Evolutionary conservation across 129 eudicot species (phyloP).

Genomic region (Kitagawia praeruptora): DNA sequence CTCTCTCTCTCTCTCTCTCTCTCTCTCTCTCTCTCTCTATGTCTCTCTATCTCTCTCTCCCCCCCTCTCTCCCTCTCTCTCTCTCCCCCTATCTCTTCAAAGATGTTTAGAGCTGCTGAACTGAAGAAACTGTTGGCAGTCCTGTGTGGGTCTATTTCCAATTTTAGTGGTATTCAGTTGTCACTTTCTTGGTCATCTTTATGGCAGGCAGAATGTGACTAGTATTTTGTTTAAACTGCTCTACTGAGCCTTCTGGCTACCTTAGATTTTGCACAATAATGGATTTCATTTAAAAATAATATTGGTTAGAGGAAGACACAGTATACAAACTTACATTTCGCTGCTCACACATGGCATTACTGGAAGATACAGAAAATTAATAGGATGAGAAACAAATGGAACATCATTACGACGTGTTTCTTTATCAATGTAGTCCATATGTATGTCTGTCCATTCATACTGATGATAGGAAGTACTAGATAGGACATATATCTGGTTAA

Average conservation of each 20-base stretch:
- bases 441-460: not conserved
- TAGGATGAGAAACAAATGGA: not conserved
- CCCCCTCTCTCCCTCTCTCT: not conserved
- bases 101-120: too few relatives aligned
- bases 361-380: not conserved
- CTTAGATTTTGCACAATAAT: not conserved
- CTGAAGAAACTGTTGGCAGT: not conserved
- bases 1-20: conserved; percentile 15
- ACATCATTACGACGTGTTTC: not conserved
- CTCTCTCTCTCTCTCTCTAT: not conserved
- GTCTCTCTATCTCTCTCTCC: not conserved
- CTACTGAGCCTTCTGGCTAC: not conserved
- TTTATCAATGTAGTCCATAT: not conserved
- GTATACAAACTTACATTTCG: not conserved
- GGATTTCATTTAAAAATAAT: not conserved
- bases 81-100: not conserved
- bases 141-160: not conserved
- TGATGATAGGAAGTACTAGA: not conserved
- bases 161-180: not conserved
- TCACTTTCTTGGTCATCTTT: not conserved
- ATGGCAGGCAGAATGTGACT: not conserved
- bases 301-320: not conserved
- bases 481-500: not conserved
- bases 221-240: not conserved
- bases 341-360: not conserved